A percentile compares a stretch with the other conserved stretches of the same genome.
Evolutionary conservation across 352 stramenopile genomes (phyloP).

Genomic region (Nannochloropsis limnetica): DNA sequence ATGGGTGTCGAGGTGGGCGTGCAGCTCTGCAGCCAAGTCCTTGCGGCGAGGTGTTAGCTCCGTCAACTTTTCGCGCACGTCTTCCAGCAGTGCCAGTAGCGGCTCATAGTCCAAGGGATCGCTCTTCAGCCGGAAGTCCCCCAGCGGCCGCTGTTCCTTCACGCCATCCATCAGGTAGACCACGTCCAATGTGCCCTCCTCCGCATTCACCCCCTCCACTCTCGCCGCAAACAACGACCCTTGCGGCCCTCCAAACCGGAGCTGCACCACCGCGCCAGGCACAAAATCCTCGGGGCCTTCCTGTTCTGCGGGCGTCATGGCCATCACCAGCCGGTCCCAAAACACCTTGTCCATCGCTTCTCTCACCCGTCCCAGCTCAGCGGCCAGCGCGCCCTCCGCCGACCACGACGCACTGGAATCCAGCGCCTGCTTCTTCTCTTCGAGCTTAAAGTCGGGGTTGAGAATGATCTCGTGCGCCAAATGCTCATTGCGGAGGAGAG

Average conservation of each 20-base stretch:
- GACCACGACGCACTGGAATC: background rate
- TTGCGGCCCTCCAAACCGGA: background rate
- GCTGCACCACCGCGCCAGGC: background rate
- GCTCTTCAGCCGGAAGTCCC: background rate
- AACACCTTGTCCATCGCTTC: conserved; percentile 8
- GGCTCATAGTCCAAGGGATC: conserved; percentile 46
- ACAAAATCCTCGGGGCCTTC: conserved; percentile 4
- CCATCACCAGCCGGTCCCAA: background rate
- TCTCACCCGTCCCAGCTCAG: background rate
- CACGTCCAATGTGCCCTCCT: background rate
- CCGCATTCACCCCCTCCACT: conserved; percentile 8
- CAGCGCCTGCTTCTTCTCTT: background rate
- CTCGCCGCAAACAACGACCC: background rate
- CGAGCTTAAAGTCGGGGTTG: background rate
- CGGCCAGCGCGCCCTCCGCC: background rate
- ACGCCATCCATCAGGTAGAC: conserved; percentile 25
- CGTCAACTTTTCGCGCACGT: conserved; percentile 49
- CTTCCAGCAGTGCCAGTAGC: conserved; percentile 42
- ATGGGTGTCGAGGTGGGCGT: conserved; percentile 45
- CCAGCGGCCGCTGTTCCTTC: conserved; percentile 14
- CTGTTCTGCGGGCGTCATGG: background rate
- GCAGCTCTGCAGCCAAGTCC: conserved; percentile 47
- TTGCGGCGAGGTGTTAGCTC: conserved; percentile 43
- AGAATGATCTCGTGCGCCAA: conserved; percentile 20
- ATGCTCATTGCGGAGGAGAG: background rate